Conservation (phyloP, 1,284 basidiomycete genomes). For the Cutaneotrichosporon sp. region DNA sequence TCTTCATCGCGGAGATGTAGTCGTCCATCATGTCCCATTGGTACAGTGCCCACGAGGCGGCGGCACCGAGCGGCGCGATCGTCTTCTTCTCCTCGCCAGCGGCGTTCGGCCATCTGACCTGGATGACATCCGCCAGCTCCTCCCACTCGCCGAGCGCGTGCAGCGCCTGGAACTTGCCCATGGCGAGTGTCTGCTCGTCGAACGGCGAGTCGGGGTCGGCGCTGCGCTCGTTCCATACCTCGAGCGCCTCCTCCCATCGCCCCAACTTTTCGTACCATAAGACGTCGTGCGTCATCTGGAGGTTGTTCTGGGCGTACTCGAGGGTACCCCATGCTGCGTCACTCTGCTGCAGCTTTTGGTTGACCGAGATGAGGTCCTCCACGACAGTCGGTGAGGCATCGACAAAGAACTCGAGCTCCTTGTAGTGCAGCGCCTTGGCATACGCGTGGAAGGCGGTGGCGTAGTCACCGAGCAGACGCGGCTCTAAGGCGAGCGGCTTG, state of each 20-base stretch:
- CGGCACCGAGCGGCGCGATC: slow-evolving; percentile 95
- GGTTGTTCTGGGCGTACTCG: slow-evolving; percentile 70
- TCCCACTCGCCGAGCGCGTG: slow-evolving; percentile 99
- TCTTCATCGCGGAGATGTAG: slow-evolving; percentile 91
- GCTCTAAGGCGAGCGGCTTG: slow-evolving; percentile 91
- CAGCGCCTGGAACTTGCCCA: slow-evolving; percentile 90
- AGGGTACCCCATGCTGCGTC: slow-evolving; percentile 96
- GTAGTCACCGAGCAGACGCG: slow-evolving; percentile 89
- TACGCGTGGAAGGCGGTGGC: slow-evolving; percentile 91
- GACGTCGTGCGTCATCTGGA: slow-evolving; percentile 55
- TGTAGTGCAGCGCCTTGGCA: slow-evolving; percentile 98
- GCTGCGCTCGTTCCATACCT: slow-evolving; percentile 63
- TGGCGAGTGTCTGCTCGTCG: slow-evolving; percentile 71
- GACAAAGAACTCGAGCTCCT: slow-evolving; percentile 95
- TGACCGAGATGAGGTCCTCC: slow-evolving; percentile 94
- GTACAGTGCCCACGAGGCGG: slow-evolving; percentile 93
- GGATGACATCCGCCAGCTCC: slow-evolving; percentile 79
- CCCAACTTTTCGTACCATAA: slow-evolving; percentile 97
- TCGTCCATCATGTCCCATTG: slow-evolving; percentile 99
- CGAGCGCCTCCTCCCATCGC: slow-evolving; percentile 92
- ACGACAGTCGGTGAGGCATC: slow-evolving; percentile 74
- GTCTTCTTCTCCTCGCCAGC: slow-evolving; percentile 81
- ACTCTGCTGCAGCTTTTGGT: slow-evolving; percentile 94
- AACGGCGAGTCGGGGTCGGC: slow-evolving; percentile 45
- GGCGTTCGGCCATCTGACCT: slow-evolving; percentile 84